Percentiles rank a stretch among this genome's conserved stretches.
Conservation (phyloP, 2,329 filamentous ascomycete genomes). For the Cytospora piceae region DNA sequence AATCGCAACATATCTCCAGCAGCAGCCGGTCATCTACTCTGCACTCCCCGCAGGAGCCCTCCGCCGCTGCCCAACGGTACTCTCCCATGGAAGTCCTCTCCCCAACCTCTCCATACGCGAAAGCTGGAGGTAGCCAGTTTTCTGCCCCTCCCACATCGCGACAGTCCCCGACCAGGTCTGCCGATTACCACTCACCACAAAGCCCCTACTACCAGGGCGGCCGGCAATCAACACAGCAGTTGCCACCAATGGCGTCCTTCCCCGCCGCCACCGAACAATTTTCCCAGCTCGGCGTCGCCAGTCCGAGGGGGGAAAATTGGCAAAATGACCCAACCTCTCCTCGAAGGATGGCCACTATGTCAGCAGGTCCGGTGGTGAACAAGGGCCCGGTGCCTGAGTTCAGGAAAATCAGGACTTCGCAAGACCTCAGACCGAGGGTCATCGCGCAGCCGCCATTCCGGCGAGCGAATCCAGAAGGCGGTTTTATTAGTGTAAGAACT, state of each 20-base stretch:
- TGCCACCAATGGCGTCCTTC: slow-evolving; percentile 75
- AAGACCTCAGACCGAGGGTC: slow-evolving; percentile 80
- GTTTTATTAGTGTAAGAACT: slow-evolving; percentile 87
- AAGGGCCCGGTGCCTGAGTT: slow-evolving; percentile 85
- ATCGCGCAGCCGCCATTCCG: slow-evolving; percentile 89
- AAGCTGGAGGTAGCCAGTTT: slow-evolving; percentile 57
- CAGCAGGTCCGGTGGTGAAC: slow-evolving; percentile 47
- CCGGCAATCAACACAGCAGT: slow-evolving; percentile 61
- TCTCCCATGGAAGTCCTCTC: slow-evolving; percentile 93
- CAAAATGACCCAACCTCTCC: slow-evolving; percentile 61
- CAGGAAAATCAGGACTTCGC: slow-evolving; percentile 71
- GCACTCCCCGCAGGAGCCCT: slow-evolving; percentile 76
- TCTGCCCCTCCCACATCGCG: slow-evolving; percentile 59
- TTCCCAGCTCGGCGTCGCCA: slow-evolving; percentile 67
- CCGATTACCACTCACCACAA: slow-evolving; percentile 58
- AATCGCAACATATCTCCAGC: slow-evolving; percentile 71
- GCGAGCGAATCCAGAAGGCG: slow-evolving; percentile 92
- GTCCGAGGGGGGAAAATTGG: slow-evolving; percentile 65
- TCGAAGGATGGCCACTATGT: slow-evolving; percentile 55
- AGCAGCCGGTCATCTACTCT: slow-evolving; percentile 60
- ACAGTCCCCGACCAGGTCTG: slow-evolving; percentile 77
- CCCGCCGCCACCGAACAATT: slow-evolving; percentile 72
- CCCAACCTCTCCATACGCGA: slow-evolving; percentile 75
- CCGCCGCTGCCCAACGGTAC: slow-evolving; percentile 85
- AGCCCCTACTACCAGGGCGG: slow-evolving; percentile 51